Evolutionary conservation across 306 rosid genomes (phyloP).

Genomic region (Malus fusca): DNA sequence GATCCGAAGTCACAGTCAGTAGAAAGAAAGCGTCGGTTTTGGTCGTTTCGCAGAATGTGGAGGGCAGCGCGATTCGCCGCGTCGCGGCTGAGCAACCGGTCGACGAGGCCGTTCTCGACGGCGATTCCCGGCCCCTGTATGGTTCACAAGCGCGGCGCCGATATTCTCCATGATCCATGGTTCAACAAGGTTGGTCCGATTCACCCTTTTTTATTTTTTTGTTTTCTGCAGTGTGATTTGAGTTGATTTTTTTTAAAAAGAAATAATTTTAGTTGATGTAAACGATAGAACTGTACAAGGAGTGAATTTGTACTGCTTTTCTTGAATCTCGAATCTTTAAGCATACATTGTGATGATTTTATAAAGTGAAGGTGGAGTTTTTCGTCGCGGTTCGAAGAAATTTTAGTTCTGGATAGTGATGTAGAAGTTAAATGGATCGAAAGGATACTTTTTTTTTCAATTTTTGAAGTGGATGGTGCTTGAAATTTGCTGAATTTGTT

Average conservation of each 20-base stretch:
- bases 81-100: conserved; percentile 45
- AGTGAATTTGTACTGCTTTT: not conserved
- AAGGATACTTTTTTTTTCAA: not conserved
- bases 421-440: not conserved
- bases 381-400: not conserved
- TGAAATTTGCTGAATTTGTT: not conserved
- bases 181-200: conserved; percentile 69
- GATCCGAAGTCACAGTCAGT: not conserved
- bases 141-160: conserved; percentile 96
- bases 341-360: not conserved
- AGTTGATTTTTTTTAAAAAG: not conserved
- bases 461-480: not conserved
- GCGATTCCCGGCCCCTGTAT: conserved; percentile 91
- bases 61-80: conserved; percentile 59
- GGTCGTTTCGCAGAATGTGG: conserved; percentile 51
- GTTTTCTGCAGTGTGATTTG: not conserved
- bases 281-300: no score
- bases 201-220: not conserved
- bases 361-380: not conserved
- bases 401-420: not conserved
- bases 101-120: conserved; percentile 54
- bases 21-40: not conserved
- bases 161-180: conserved; percentile 99
- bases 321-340: not conserved
- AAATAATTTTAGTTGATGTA: no score